Evolutionary conservation across 2,329 filamentous ascomycete genomes (phyloP), one percentile per base, ranked within the genome.

Genomic region (Coniochaeta hoffmannii): DNA sequence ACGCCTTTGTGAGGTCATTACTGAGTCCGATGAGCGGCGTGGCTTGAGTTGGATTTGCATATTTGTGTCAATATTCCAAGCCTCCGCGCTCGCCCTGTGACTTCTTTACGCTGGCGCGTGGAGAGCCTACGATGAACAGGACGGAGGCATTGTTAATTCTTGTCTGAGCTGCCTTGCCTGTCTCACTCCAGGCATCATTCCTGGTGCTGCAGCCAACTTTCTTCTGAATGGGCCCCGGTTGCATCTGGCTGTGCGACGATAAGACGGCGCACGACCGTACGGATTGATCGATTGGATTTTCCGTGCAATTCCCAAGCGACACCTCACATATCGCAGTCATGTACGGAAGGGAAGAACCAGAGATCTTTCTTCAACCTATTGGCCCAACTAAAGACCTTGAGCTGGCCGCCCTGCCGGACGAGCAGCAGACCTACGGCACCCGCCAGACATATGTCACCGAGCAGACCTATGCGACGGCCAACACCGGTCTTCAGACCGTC

Each of bases 281-380:
- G n/a, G 15, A 22, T 28, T 28, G 41, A 10, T 28, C 24, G 22
- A 26, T 11, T n/a, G 24, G 5, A 28, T 24, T 14, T 28, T 44
- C 12, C 19, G 41, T n/a, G 24, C 41, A 28, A 28, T 22, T 7
- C 14, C 11, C 22, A 28, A 28, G n/a, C 41, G 15, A 28, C 41
- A 28, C 11, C 24, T 15, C 41, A 46, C 30, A 46, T 17, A 28
- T 28, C 41, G 41, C 41, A n/a, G 57, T 36, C 26, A 63, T 64
- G 63, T 38, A 36, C 50, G 50, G 50, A 26, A 35, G 31, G 28
- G 61, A 65, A 53, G 63, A 64, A 41, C 62, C 63, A 26, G 62
- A 64, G 32, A 65, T 65, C 56, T 65, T 64, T 54, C 60, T 62
- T 50, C 63, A 64, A 55, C 62, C 63, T 28, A 60, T 65, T 35